Conservation (phyloP, 345 rosid genomes). For the Gynandropsis gynandra region DNA sequence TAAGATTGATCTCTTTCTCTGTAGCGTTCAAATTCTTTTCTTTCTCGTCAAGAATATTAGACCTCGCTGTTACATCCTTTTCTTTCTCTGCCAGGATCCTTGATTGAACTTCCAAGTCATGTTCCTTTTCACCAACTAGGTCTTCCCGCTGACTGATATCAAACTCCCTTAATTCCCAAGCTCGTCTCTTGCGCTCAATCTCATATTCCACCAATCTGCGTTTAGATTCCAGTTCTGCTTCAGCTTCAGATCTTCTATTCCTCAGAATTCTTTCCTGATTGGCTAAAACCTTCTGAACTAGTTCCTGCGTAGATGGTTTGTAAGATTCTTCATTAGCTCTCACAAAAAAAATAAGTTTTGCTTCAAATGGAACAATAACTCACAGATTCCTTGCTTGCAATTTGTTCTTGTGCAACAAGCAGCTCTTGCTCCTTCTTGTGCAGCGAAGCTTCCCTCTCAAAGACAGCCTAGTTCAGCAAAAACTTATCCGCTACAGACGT, state of each 20-base stretch:
- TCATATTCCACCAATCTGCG: constrained; percentile 70
- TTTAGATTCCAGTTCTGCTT: constrained; percentile 63
- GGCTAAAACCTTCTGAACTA: constrained; percentile 48
- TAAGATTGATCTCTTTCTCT: constrained; percentile 46
- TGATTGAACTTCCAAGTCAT: constrained; percentile 62
- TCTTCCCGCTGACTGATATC: constrained; percentile 71
- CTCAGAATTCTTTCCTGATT: constrained; percentile 56
- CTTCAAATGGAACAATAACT: constrained; percentile 24
- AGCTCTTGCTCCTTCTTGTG: constrained; percentile 66
- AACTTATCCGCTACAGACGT: constrained; percentile 2
- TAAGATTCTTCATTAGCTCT: background rate
- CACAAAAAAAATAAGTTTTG: background rate
- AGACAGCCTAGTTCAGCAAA: constrained; percentile 39
- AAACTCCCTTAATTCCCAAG: constrained; percentile 84
- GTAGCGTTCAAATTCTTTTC: constrained; percentile 41
- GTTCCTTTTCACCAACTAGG: constrained; percentile 57
- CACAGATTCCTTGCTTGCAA: constrained; percentile 73
- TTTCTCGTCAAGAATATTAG: constrained; percentile 45
- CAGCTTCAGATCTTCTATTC: constrained; percentile 58
- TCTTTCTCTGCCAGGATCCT: constrained; percentile 58
- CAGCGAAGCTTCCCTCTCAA: constrained; percentile 51
- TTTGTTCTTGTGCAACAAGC: constrained; percentile 58
- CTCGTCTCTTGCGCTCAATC: constrained; percentile 77
- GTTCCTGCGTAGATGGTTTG: constrained; percentile 41
- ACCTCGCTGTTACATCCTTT: constrained; percentile 55